Percentiles rank a stretch among this genome's conserved stretches.
Evolutionary conservation across 805 yeast genomes (phyloP).

Genomic region (Ogataea degrootiae): DNA sequence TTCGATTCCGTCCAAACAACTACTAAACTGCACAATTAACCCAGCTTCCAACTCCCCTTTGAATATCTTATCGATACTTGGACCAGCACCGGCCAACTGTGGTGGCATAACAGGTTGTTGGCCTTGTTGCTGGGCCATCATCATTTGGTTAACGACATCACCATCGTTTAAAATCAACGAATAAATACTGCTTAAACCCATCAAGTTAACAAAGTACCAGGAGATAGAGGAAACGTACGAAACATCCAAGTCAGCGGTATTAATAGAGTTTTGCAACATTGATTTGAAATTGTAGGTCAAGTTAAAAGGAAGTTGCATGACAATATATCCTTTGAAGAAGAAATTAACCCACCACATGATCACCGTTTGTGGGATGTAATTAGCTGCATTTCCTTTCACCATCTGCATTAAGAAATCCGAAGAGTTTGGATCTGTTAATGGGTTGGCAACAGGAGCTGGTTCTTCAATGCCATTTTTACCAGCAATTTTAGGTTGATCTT

Average conservation of each 20-base stretch:
- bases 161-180: constrained; percentile 59
- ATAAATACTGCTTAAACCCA: constrained; percentile 80
- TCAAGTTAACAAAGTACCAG: constrained; percentile 87
- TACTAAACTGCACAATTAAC: constrained; percentile 37
- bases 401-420: constrained; percentile 70
- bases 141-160: constrained; percentile 40
- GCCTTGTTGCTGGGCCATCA: constrained; percentile 34
- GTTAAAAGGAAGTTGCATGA: constrained; percentile 88
- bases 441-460: constrained; percentile 43
- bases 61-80: constrained; percentile 60
- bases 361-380: constrained; percentile 84
- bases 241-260: constrained; percentile 79
- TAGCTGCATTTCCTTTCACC: constrained; percentile 78
- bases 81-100: constrained; percentile 49
- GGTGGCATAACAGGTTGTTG: constrained; percentile 27
- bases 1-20: constrained; percentile 56
- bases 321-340: constrained; percentile 86
- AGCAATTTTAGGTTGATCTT: constrained; percentile 31
- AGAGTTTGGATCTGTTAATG: constrained; percentile 65
- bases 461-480: constrained; percentile 22
- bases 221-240: constrained; percentile 91
- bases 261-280: constrained; percentile 86
- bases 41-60: constrained; percentile 69
- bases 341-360: constrained; percentile 96
- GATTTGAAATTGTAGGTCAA: constrained; percentile 83